Evolutionary conservation across 306 rosid genomes (phyloP).

Genomic region (Sicyos edulis): DNA sequence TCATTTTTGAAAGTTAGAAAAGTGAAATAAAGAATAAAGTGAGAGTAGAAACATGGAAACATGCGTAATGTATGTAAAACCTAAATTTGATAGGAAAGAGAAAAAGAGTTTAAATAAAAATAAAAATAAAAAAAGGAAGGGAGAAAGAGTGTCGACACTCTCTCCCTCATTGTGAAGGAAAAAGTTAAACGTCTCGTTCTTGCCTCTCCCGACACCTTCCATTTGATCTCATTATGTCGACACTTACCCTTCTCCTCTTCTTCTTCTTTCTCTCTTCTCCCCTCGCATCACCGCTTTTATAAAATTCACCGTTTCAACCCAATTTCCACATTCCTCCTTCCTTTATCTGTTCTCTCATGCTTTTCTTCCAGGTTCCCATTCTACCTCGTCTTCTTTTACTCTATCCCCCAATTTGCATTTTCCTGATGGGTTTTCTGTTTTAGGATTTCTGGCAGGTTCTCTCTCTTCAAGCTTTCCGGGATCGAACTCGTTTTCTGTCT

Average conservation of each 20-base stretch:
- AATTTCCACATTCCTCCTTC: conserved; percentile 4
- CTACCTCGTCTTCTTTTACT: neutral
- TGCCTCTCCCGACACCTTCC: neutral
- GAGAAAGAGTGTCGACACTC: conserved; percentile 69
- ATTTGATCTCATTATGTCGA: conserved; percentile 45
- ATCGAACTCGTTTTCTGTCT: conserved; percentile 27
- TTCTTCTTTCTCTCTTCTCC: neutral
- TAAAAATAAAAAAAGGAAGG: neutral
- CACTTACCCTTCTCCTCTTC: conserved; percentile 29
- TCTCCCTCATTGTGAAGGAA: conserved; percentile 25
- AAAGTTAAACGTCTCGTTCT: conserved; percentile 14
- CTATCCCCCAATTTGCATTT: neutral
- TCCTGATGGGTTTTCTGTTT: neutral
- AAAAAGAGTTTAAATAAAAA: neutral
- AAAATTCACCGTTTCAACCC: no score
- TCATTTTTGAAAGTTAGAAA: no score
- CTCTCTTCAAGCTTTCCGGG: conserved; percentile 27
- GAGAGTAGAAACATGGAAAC: no score
- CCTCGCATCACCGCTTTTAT: no score
- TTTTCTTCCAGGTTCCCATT: conserved; percentile 45
- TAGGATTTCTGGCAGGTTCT: conserved; percentile 66
- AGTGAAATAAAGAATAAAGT: no score
- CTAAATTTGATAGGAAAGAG: neutral
- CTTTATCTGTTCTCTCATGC: conserved; percentile 35
- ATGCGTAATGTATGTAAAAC: no score